Conservation (phyloP, 345 rosid genomes). For the Lagerstroemia speciosa region DNA sequence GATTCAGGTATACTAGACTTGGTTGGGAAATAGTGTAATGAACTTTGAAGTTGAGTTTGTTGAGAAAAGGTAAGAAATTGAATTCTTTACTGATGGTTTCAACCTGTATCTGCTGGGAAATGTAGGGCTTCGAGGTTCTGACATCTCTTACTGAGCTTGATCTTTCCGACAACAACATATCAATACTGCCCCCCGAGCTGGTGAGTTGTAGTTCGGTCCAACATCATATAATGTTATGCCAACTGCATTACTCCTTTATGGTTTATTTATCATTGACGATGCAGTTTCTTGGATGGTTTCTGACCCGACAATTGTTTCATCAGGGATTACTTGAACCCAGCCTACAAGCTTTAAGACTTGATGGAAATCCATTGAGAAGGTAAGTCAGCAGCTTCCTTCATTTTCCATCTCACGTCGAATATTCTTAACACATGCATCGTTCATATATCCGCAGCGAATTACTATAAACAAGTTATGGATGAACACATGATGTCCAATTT, state of each 20-base stretch:
- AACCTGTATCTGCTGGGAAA: constrained; percentile 1
- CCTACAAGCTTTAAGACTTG: constrained; percentile 70
- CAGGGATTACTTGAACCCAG: constrained; percentile 83
- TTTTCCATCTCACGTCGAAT: not conserved
- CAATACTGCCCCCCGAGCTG: constrained; percentile 69
- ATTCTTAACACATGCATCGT: not conserved
- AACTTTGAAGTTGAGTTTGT: not conserved
- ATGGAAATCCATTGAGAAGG: constrained; percentile 92
- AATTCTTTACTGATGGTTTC: not conserved
- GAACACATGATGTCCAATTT: not conserved
- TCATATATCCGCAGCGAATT: not conserved
- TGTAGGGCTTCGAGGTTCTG: constrained; percentile 63
- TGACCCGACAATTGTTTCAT: constrained; percentile 1
- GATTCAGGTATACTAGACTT: not conserved
- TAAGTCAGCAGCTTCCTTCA: constrained; percentile 14
- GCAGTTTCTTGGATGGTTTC: not conserved
- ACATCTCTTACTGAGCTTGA: constrained; percentile 66
- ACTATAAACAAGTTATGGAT: not conserved
- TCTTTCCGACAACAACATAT: constrained; percentile 76
- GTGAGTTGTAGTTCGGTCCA: constrained; percentile 18
- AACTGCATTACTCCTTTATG: not conserved
- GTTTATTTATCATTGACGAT: not conserved
- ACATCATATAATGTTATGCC: not conserved
- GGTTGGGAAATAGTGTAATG: not conserved
- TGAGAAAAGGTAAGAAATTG: not conserved